A percentile compares a stretch with the other conserved stretches of the same genome.
phyloP scores from a whole-genome alignment of 2,329 filamentous ascomycete species.

The Fusarium sp. region DNA sequence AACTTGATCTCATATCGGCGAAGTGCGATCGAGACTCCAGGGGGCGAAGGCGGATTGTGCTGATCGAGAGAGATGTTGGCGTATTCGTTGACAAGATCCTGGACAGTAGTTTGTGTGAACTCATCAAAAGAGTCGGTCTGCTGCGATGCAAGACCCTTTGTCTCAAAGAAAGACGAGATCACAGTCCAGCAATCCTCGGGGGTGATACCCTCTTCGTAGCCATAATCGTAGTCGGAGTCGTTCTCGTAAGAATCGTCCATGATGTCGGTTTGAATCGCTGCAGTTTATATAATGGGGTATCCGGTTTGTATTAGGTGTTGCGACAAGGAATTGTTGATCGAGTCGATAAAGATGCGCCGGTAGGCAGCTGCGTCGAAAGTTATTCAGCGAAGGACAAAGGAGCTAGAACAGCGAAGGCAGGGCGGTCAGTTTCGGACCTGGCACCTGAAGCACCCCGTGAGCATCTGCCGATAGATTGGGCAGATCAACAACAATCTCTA shows the following conservation, averaged over 20 bases:
- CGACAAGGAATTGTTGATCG: slow-evolving; percentile 8
- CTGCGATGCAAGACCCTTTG: slow-evolving; percentile 94
- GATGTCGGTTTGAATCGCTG: slow-evolving; percentile 33
- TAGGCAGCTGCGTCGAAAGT: slow-evolving; percentile 25
- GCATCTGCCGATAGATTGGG: slow-evolving; percentile 46
- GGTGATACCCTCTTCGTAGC: slow-evolving; percentile 79
- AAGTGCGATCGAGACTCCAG: slow-evolving; percentile 84
- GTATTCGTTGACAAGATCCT: slow-evolving; percentile 93
- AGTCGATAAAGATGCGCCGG: slow-evolving; percentile 15
- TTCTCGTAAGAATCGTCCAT: slow-evolving; percentile 68
- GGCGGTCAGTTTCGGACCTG: slow-evolving; percentile 49
- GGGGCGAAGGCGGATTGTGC: slow-evolving; percentile 79
- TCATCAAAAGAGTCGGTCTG: slow-evolving; percentile 99
- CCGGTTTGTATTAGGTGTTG: not conserved
- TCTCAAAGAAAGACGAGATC: slow-evolving; percentile 96
- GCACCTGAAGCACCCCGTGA: slow-evolving; percentile 49
- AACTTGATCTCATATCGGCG: slow-evolving; percentile 97
- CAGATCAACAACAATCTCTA: slow-evolving; percentile 33
- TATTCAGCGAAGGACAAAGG: slow-evolving; percentile 33
- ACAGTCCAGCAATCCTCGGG: slow-evolving; percentile 99
- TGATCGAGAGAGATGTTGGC: slow-evolving; percentile 93
- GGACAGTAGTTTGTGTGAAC: slow-evolving; percentile 93
- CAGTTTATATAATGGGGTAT: not conserved
- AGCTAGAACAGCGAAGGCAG: slow-evolving; percentile 42
- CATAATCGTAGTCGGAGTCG: slow-evolving; percentile 74